Evolutionary conservation across 164 flowering plant genomes (phyloP), one percentile per base, ranked within the genome.

Genomic region (Liquidambar formosana): DNA sequence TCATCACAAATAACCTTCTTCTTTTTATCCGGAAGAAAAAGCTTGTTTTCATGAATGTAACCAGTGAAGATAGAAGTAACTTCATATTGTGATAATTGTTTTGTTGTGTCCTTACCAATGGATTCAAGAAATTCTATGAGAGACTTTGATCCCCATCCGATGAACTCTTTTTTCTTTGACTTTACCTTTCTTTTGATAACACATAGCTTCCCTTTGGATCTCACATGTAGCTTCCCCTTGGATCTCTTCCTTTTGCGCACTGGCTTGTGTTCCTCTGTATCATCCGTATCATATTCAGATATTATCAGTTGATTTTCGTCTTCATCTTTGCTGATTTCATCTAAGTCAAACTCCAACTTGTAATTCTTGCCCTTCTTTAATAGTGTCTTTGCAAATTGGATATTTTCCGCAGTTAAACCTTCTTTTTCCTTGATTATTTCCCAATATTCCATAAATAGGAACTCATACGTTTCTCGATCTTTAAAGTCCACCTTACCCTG

Each of bases 61-160:
- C 53, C 54, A 9, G 16, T 71, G 21, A 94, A 70, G 18, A 92
- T 80, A 26, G 77, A 69, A 26, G 70, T 47, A 56, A 92, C 90
- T 4, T 88, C 89, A 68, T 47, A 22, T 57, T 84, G 85, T 0
- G 92, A 69, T 14, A 92, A 46, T 38, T 81, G 59, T 15, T 72
- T 49, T 28, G 71, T 73, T 41, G 87, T 74, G 45, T 86, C 86
- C 73, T 82, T 75, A 22, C 88, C 91, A 69, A 86, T 72, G 45
- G 88, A 84, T 21, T 22, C 10, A 25, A 92, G 91, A 70, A 94
- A 94, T 12, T 78, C 77, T 1, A 85, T 45, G 1, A 92, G 86
- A 25, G 63, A n/a, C 67, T 60, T 82, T 26, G 98, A 89, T n/a
- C 87, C 96, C 98, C 97, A 92, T 33, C 95, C 91, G 62, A 74